Evolutionary conservation across 768 basidiomycete species (phyloP), one percentile per base, ranked within the genome.

Genomic region (Xerocomellus dryophilus): DNA sequence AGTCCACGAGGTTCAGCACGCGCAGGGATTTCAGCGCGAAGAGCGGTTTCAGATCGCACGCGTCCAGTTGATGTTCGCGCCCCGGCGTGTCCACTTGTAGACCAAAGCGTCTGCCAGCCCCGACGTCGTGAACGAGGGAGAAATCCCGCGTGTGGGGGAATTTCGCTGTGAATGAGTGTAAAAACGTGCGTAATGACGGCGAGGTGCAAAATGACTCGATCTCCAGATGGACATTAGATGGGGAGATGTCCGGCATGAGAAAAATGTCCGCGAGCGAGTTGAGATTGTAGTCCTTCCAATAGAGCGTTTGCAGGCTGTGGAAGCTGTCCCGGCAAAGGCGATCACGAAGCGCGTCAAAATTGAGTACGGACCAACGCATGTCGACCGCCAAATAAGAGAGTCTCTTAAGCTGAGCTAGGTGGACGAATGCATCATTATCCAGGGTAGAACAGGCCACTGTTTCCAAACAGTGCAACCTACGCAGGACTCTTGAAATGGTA

Each of bases 201-300:
- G 65, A 52, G 38, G 61, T 66, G 43, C 64, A 65, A 32, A 55
- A 65, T 0, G 59, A 47, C 44, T 65, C 64, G 39, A 63, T 59
- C 46, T 63, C 64, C 17, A 66, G 41, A 36, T 51, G 51, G 23
- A 66, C 5, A n/a, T 27, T 43, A 5, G 49, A 25, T 2, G 47
- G 61, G 3, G 59, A 58, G 8, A 58, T 7, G 12, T 51, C 43
- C 0, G 65, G 64, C 43, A 65, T 41, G 39, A 64, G 46, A 34
- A 64, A 53, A 6, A 65, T 53, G 18, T 66, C 64, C n/a, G 34
- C 17, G 5, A 66, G 61, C 10, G 32, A 32, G 14, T 50, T 18
- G 11, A 65, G 41, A 39, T 43, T 14, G 35, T 65, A 66, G 21
- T 65, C 64, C 15, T 66, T 65, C 64, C 64, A 65, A 43, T 38